Base-by-base conservation (phyloP, 176 grass and related monocot species). In the Aegilops sharonensis region DNA sequence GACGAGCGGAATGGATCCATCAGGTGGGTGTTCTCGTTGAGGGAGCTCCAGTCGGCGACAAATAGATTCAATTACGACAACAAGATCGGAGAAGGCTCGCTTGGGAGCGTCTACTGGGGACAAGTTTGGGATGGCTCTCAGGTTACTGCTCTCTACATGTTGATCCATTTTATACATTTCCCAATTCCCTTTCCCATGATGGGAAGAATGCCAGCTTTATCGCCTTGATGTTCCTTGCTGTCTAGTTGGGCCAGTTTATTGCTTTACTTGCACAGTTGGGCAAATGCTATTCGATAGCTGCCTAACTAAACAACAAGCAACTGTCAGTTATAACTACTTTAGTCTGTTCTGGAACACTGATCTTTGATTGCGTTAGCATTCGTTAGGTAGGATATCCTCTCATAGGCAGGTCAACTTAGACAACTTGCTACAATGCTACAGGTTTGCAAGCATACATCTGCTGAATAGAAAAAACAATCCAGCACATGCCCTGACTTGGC, bases 61-160 rank as follows among this genome's bases (percentile, higher is more conserved):
- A 94, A 94, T 27, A 97, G 81, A 82, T 97, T 97, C 81, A 94
- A 97, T 78, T 97, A 94, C 24, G 94, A 97, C 24, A 97, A 97
- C 90, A 94, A 92, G 85, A 90, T 97, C 32, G 92, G 94, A 66
- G 94, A 94, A 89, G 92, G 92, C 15, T 81, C 89, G 2, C 76
- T 92, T 43, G 92, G 92, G 5, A 92, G 90, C 59, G 92, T 97
- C 30, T 97, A 97, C 71, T 97, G 94, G 94, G 94, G 92, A 52
- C 92, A 94, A 86, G 85, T 97, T 27, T 97, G 94, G 94, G 92
- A 97, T 85, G 92, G 90, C 23, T 92, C 89, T 90, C 94, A 94
- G 94, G 94, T 97, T 52, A 42, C 65, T 54, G 64, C 75, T 87
- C 81, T 66, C 42, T 24, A 63, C 79, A 61, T 71, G 5, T 56